phyloP scores from a whole-genome alignment of 1,284 basidiomycete species.

The Leccinum fuscescens region DNA sequence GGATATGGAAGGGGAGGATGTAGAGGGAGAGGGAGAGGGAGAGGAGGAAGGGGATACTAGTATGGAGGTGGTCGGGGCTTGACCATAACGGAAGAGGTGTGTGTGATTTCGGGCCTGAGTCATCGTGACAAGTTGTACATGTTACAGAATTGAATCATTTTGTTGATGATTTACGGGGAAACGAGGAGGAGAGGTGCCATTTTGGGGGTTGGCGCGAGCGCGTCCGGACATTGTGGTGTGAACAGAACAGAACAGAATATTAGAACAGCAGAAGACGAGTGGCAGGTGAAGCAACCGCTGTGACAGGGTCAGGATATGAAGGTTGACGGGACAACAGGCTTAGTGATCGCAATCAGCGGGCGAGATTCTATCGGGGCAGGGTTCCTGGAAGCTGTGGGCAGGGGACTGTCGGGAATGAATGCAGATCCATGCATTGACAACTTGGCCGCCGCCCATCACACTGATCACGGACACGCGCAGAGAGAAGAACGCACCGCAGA shows the following conservation, averaged over 20 bases:
- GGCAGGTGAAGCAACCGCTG: slow-evolving; percentile 15
- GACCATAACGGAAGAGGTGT: slow-evolving; percentile 18
- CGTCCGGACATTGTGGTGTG: slow-evolving; percentile 34
- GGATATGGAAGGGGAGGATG: slow-evolving; percentile 71
- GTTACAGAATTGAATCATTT: slow-evolving; percentile 7
- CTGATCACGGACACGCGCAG: slow-evolving; percentile 5
- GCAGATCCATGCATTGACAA: slow-evolving; percentile 27
- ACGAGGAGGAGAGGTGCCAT: slow-evolving; percentile 17
- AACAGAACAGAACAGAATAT: slow-evolving; percentile 16
- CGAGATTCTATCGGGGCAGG: slow-evolving; percentile 22
- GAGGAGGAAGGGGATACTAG: slow-evolving; percentile 26
- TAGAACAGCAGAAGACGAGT: slow-evolving; percentile 1
- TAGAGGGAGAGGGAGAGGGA: slow-evolving; percentile 39
- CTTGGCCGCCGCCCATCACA: slow-evolving; percentile 1
- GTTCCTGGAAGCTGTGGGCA: slow-evolving; percentile 33
- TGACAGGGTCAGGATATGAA: slow-evolving; percentile 15
- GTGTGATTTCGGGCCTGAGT: slow-evolving; percentile 23
- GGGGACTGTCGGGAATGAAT: slow-evolving; percentile 34
- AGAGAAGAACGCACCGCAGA: not conserved
- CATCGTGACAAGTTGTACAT: slow-evolving; percentile 28
- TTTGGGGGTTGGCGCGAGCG: slow-evolving; percentile 16
- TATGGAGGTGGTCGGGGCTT: slow-evolving; percentile 36
- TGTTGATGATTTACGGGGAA: slow-evolving; percentile 24
- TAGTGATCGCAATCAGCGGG: slow-evolving; percentile 26
- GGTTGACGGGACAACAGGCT: slow-evolving; percentile 13